Evolutionary conservation across 179 eudicot genomes (phyloP), one percentile per base, ranked within the genome.

Genomic region (Heliamphora pulchella): DNA sequence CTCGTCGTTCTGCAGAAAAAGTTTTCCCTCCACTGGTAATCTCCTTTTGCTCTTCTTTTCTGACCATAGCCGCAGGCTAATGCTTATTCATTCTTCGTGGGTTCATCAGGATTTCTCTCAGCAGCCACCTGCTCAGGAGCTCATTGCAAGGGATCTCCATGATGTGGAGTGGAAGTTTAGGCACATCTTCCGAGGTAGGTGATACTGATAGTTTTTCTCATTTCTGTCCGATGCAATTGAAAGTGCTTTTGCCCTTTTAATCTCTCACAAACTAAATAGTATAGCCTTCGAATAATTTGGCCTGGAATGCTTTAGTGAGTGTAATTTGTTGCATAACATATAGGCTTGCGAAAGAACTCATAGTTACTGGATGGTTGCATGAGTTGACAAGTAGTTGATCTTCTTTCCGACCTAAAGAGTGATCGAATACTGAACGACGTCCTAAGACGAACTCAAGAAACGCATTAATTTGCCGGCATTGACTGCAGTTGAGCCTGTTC

Each of bases 1-100:
- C 86, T 71, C 86, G 86, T 67, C 86, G 86, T 44, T 84, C 86
- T 8, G 86, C 86, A 54, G 86, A 84, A 65, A 84, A 84, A 83
- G 85, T 83, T 76, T 83, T 83, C 74, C 85, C 85, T 71, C 86
- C 86, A 61, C 61, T 84, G 83, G 86, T 84, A 43, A 67, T 53
- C 39, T 63, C 59, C 75, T 43, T 22, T 5, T 18, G 20, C 58
- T 31, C 64, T 63, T 51, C 71, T 20, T 64, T 17, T 77, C 14
- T 20, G 43, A 46, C 79, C n/a, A 3, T 62, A 5, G 4, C n/a
- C 9, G 4, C 48, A 64, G 15, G 59, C 79, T 77, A 64, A 62
- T 64, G 58, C 20, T 50, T 47, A 3, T 46, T 46, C 20, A n/a
- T 79, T 57, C 15, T 72, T 18, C 48, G 59, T 50, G 55, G 71